phyloP scores from a whole-genome alignment of 352 stramenopile genomes.

The Phytophthora fragariaefolia region DNA sequence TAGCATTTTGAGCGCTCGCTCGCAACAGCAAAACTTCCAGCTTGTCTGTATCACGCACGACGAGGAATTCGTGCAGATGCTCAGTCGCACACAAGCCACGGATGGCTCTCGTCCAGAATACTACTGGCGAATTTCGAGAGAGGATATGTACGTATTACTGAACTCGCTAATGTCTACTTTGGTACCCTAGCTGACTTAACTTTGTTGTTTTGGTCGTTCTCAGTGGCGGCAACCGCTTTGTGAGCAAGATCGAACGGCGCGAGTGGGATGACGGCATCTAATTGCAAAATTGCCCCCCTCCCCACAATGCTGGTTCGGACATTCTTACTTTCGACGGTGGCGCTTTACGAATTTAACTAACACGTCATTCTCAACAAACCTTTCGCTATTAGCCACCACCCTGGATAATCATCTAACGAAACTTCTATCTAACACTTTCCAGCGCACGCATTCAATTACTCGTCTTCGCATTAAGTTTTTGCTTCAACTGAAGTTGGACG shows the following conservation, averaged over 20 bases:
- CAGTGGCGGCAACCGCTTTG: slow-evolving; percentile 83
- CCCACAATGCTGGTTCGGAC: no score
- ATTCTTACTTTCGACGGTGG: background rate
- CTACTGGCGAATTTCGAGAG: slow-evolving; percentile 84
- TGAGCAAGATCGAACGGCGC: slow-evolving; percentile 81
- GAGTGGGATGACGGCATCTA: slow-evolving; percentile 68
- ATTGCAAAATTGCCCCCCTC: no score
- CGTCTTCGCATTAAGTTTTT: slow-evolving; percentile 38
- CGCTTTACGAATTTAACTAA: slow-evolving; percentile 14
- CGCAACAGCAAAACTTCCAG: slow-evolving; percentile 98
- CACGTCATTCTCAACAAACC: slow-evolving; percentile 10
- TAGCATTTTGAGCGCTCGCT: slow-evolving; percentile 95
- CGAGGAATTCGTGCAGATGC: slow-evolving; percentile 94
- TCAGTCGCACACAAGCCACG: slow-evolving; percentile 81
- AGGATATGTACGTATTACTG: slow-evolving; percentile 72
- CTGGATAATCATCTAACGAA: slow-evolving; percentile 18
- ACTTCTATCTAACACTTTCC: slow-evolving; percentile 18
- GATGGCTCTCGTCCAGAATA: slow-evolving; percentile 78
- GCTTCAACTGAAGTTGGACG: slow-evolving; percentile 64
- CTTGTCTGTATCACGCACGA: slow-evolving; percentile 99
- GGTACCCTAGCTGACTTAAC: background rate
- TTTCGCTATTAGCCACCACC: slow-evolving; percentile 9
- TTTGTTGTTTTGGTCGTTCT: background rate
- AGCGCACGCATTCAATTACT: slow-evolving; percentile 15
- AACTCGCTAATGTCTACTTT: background rate